A percentile compares a stretch with the other conserved stretches of the same genome.
Evolutionary conservation across 306 rosid species (phyloP).

Genomic region (Crotalaria pallida): DNA sequence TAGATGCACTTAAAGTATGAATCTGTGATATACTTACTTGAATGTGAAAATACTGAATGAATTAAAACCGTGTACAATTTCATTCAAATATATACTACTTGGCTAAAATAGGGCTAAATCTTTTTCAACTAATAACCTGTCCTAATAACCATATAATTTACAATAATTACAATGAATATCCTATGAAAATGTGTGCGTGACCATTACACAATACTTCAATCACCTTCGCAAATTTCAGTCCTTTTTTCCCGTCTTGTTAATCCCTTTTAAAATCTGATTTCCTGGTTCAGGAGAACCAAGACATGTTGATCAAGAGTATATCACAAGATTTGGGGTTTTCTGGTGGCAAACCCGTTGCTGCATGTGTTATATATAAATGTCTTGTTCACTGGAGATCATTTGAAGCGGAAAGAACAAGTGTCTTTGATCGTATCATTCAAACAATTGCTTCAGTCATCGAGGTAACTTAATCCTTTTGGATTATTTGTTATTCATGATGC

Average conservation of each 20-base stretch:
- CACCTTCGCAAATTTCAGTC: constrained; percentile 1
- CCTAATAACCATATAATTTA: too few species aligned
- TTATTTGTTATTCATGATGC: constrained; percentile 11
- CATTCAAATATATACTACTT: too few species aligned
- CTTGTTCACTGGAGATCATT: constrained; percentile 99
- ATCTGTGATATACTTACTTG: constrained; percentile 14
- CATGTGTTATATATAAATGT: constrained; percentile 90
- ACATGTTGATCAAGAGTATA: constrained; percentile 74
- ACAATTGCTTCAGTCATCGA: constrained; percentile 91
- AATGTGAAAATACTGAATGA: background rate
- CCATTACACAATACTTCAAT: background rate
- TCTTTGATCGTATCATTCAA: constrained; percentile 93
- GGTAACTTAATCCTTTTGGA: constrained; percentile 42
- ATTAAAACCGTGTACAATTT: too few species aligned
- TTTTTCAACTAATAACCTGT: too few species aligned
- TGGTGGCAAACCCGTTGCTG: constrained; percentile 91
- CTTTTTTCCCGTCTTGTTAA: constrained; percentile 6
- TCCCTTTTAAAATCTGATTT: constrained; percentile 12
- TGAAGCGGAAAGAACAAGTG: constrained; percentile 96
- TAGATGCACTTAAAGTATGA: constrained; percentile 20
- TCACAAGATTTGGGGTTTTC: constrained; percentile 97
- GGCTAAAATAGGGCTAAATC: too few species aligned
- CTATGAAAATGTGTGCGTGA: too few species aligned
- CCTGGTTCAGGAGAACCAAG: constrained; percentile 91
- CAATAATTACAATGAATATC: too few species aligned